Base-by-base conservation (phyloP, 2,329 filamentous ascomycete genomes). In the Epichloe sibirici region DNA sequence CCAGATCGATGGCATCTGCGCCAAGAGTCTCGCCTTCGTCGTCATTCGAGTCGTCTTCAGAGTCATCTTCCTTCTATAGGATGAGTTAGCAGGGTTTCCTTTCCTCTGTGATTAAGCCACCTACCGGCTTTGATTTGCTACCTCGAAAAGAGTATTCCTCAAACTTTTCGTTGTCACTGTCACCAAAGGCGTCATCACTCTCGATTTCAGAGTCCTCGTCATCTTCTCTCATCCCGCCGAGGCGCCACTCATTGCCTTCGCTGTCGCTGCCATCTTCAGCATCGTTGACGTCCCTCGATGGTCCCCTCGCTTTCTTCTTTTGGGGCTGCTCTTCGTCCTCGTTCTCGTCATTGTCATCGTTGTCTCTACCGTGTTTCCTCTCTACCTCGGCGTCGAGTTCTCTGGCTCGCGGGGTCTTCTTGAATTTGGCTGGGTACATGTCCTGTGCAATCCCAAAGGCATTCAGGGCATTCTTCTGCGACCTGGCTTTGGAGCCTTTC, bases 141-240 rank as follows among this genome's bases (percentile, higher is more conserved):
- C 76, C 77, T 1, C 75, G 62, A 55, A 82, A 82, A 0, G 73
- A 62, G 61, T 85, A 94, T 11, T 82, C 87, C 57, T 89, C 82
- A 58, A 95, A 94, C 57, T 77, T 79, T 64, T 95, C 90, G 62
- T 93, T 84, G 62, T 95, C 90, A 61, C 88, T 93, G 58, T 88
- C 84, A 3, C 89, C 88, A 74, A 95, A 89, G 2, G 91, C 90
- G 62, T 94, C 88, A 64, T 83, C 80, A 59, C 78, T 81, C 58
- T 83, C 81, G 51, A 83, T 78, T 55, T 83, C 80, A 5, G 79
- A 83, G 59, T 83, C 80, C 21, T 82, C 76, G 39, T 82, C 79
- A 35, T 77, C 76, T 15, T 71, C 72, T 23, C 72, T 74, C 5
- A 80, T 55, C 11, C 69, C 74, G 28, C 90, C 90, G 49, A 95